Evolutionary conservation across 2,329 filamentous ascomycete genomes (phyloP).

Genomic region (Rugonectria rugulosa): DNA sequence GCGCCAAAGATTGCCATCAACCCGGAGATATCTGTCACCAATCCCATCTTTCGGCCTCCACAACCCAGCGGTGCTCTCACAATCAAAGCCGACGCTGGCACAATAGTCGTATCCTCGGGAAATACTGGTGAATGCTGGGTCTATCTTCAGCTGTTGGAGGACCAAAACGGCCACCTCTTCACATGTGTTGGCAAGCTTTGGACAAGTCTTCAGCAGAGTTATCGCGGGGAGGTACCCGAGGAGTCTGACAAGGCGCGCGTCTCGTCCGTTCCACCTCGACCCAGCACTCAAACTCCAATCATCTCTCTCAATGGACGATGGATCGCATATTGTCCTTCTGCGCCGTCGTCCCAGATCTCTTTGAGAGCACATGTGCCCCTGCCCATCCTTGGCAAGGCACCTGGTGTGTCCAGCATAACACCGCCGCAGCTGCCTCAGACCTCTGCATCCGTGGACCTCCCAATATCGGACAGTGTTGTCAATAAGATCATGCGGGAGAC

Average conservation of each 20-base stretch:
- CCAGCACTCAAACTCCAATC: constrained; percentile 66
- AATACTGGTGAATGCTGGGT: constrained; percentile 88
- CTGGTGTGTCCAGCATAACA: constrained; percentile 66
- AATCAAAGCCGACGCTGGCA: constrained; percentile 75
- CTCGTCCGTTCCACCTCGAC: constrained; percentile 47
- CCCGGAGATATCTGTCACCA: constrained; percentile 61
- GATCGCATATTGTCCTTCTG: constrained; percentile 79
- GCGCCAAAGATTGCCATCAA: constrained; percentile 69
- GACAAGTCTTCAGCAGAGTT: constrained; percentile 78
- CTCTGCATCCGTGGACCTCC: constrained; percentile 75
- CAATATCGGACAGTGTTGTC: constrained; percentile 73
- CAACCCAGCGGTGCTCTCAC: constrained; percentile 75
- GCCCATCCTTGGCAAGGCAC: constrained; percentile 60
- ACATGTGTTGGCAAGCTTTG: constrained; percentile 87
- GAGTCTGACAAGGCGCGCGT: constrained; percentile 53
- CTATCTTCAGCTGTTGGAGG: constrained; percentile 61
- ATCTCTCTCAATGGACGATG: constrained; percentile 75
- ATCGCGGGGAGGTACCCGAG: constrained; percentile 55
- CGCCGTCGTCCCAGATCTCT: constrained; percentile 74
- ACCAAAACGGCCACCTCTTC: constrained; percentile 56
- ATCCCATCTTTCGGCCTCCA: constrained; percentile 73
- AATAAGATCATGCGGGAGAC: constrained; percentile 82
- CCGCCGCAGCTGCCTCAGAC: constrained; percentile 73
- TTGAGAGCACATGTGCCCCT: constrained; percentile 72
- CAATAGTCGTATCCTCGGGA: constrained; percentile 79